Evolutionary conservation across 2,329 filamentous ascomycete species (phyloP), one percentile per base, ranked within the genome.

Genomic region (Microcyclospora tardicrescens): DNA sequence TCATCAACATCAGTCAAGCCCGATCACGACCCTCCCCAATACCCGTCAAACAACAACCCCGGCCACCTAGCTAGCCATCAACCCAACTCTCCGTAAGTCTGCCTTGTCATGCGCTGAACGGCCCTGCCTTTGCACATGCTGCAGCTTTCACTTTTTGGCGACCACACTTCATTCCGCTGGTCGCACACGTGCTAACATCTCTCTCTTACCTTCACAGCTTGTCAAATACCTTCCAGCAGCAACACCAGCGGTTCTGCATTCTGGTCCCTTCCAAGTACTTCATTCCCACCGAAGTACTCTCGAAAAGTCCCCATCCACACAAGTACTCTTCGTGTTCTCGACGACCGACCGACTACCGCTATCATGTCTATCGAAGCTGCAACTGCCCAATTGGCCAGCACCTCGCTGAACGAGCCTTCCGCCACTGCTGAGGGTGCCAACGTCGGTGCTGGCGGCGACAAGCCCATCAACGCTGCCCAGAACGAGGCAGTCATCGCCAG

Each of bases 401-500:
- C 73, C 65, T 69, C 70, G 62, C 64, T 81, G 64, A 68, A 71
- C 61, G 72, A 79, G 61, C 60, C 62, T 53, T 63, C 66, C 51
- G 60, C 60, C 53, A 70, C 67, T 61, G 72, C 71, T 53, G 62
- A 70, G 59, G 75, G 79, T 51, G 72, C 73, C 54, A 56, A 45
- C 47, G 55, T 61, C 40, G 62, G 61, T 52, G 61, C 63, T 51
- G 64, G 61, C 59, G 63, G 63, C 56, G 63, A 65, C 55, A 80
- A 82, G 71, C 77, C 78, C 61, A 74, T 75, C 66, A 75, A 83
- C 67, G 70, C 75, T 60, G 73, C 80, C 58, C 75, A 82, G 69
- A 81, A 84, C 63, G 86, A 94, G 67, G 86, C 87, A 66, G 86
- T 91, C 62, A 81, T 91, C 66, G 85, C 86, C 70, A 94, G 86